Conservation (phyloP, 352 stramenopile species). For the Phytophthora boehmeriae region DNA sequence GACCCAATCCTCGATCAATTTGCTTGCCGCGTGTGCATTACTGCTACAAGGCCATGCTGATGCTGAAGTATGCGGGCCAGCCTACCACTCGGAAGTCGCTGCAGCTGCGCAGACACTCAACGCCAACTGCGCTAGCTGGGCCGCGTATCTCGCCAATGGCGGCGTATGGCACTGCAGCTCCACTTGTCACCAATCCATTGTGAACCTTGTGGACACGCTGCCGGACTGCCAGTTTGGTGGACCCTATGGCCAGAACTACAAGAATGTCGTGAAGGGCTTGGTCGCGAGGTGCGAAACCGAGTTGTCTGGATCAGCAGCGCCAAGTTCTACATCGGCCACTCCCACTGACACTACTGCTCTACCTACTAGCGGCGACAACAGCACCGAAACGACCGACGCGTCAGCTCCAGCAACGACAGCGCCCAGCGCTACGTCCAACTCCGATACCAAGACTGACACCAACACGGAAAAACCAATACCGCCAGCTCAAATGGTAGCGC, state of each 20-base stretch:
- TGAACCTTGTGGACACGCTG: conserved; percentile 14
- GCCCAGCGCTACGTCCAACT: neutral
- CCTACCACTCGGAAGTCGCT: conserved; percentile 3
- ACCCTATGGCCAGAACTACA: conserved; percentile 23
- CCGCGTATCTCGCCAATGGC: conserved; percentile 15
- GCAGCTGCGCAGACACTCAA: conserved; percentile 9
- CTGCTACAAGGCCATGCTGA: neutral
- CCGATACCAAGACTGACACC: neutral
- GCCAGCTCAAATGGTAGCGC: neutral
- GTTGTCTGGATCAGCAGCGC: neutral
- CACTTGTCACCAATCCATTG: conserved; percentile 10
- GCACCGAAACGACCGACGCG: neutral
- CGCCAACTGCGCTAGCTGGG: conserved; percentile 14
- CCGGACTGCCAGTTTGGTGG: conserved; percentile 14
- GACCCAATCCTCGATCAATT: conserved; percentile 1
- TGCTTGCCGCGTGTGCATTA: neutral
- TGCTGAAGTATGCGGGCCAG: neutral
- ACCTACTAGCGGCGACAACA: neutral
- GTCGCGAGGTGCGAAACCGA: neutral
- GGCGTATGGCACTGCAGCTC: conserved; percentile 18
- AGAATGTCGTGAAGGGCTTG: conserved; percentile 9
- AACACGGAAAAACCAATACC: too few relatives aligned
- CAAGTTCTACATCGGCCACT: neutral
- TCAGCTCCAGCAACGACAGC: neutral
- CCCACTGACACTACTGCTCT: neutral